Evolutionary conservation across 2,329 filamentous ascomycete species (phyloP), one percentile per base, ranked within the genome.

Genomic region (Penicillium sp.): DNA sequence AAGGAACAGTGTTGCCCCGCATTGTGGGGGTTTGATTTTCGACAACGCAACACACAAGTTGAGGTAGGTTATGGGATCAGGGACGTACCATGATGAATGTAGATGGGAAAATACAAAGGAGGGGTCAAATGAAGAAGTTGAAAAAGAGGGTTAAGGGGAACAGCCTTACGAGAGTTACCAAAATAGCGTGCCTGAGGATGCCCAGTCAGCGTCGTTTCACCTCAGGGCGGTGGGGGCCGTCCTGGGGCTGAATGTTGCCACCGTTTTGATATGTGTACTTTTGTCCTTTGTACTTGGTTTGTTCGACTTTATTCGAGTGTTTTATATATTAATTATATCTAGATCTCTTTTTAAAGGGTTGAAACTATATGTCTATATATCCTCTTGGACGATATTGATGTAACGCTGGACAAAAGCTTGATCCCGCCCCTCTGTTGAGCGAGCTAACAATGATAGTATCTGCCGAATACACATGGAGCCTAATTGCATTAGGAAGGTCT

Each of bases 61-160:
- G 52, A 29, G 40, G 37, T 25, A 25, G 21, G 41, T 23, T 51
- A 54, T 35, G 49, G 46, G 37, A 19, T 10, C 33, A 41, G 31
- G 43, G 19, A 50, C 68, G 58, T 71, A 73, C 72, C 72, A 75
- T 75, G 62, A 57, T 73, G 66, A 63, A 62, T 62, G 47, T 49
- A 19, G 33, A 42, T 60, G 42, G 58, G 54, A 57, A 51, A 62
- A 52, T 56, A 55, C 52, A 59, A 25, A 57, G 50, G 55, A 61
- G 57, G 61, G 57, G 57, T 54, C 42, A 40, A 40, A 40, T 40
- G 37, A 40, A 40, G 37, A 40, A n/a, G 37, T 40, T 45, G 61
- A 57, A 58, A 61, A 58, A 61, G 63, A 58, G 61, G 63, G 60
- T 66, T 65, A 58, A 66, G 57, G 58, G 62, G 64, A 52, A 64